phyloP scores from a whole-genome alignment of 1,284 basidiomycete genomes.

The Porodaedalea pini region DNA sequence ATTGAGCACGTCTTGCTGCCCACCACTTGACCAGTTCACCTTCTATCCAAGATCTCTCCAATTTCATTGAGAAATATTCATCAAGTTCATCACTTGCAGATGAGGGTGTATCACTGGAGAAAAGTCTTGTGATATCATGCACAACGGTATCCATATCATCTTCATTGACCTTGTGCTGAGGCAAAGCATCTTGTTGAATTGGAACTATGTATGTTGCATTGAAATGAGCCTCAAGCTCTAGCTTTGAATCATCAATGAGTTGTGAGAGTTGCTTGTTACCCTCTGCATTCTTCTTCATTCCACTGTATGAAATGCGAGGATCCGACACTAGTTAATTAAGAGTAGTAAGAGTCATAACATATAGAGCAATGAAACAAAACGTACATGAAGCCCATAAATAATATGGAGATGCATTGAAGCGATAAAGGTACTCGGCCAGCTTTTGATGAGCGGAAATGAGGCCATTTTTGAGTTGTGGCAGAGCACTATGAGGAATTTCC shows the following conservation, averaged over 20 bases:
- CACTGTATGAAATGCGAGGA: constrained; percentile 18
- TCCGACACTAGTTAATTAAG: constrained; percentile 20
- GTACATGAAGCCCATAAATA: constrained; percentile 25
- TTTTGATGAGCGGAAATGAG: constrained; percentile 23
- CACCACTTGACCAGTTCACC: constrained; percentile 26
- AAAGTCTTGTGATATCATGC: not conserved
- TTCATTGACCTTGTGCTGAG: too few species aligned
- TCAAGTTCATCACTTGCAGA: constrained; percentile 19
- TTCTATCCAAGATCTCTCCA: constrained; percentile 3
- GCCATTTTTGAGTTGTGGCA: constrained; percentile 9
- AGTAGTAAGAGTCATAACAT: not conserved
- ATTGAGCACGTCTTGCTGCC: constrained; percentile 17
- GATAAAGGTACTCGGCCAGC: constrained; percentile 22
- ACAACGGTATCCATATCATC: not conserved
- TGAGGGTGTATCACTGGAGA: not conserved
- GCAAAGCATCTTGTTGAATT: not conserved
- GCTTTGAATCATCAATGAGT: constrained; percentile 4
- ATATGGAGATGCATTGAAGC: constrained; percentile 22
- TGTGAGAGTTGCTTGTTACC: constrained; percentile 5
- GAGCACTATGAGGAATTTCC: constrained; percentile 15
- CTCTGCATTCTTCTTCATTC: constrained; percentile 7
- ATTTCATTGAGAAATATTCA: constrained; percentile 22
- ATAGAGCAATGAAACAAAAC: constrained; percentile 14
- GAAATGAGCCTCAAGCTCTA: constrained; percentile 6
- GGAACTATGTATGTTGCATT: not conserved